A percentile compares a stretch with the other conserved stretches of the same genome.
phyloP scores from a whole-genome alignment of 2,329 filamentous ascomycete genomes.

The Leptodontidium sp. region DNA sequence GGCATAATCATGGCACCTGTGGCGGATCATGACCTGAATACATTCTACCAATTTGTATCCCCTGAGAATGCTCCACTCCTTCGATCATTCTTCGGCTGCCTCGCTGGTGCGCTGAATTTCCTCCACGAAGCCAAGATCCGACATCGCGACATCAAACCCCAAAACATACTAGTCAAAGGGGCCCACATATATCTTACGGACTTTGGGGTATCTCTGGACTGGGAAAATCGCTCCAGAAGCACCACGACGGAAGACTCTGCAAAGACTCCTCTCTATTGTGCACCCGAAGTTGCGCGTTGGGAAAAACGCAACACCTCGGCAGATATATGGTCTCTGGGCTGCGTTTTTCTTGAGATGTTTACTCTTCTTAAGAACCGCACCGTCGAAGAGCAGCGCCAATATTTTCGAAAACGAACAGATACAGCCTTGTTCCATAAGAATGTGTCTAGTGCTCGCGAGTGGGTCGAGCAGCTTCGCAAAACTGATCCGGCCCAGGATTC shows the following conservation, averaged over 20 bases:
- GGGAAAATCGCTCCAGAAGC: conserved; percentile 30
- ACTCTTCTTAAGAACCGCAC: conserved; percentile 29
- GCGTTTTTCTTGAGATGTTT: conserved; percentile 37
- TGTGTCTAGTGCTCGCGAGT: neutral
- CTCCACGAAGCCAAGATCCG: conserved; percentile 29
- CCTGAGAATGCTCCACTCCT: conserved; percentile 26
- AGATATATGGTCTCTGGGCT: conserved; percentile 39
- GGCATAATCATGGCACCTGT: conserved; percentile 37
- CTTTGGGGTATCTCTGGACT: conserved; percentile 42
- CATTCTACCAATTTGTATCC: conserved; percentile 24
- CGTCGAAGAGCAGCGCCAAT: conserved; percentile 11
- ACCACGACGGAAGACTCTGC: conserved; percentile 30
- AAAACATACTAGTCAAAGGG: conserved; percentile 31
- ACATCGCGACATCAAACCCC: conserved; percentile 20
- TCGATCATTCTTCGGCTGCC: conserved; percentile 43
- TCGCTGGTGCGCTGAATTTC: conserved; percentile 34
- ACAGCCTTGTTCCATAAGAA: conserved; percentile 22
- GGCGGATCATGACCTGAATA: conserved; percentile 38
- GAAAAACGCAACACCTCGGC: conserved; percentile 21
- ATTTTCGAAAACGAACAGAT: conserved; percentile 16
- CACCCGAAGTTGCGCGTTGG: conserved; percentile 28
- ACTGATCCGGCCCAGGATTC: neutral
- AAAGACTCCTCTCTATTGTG: conserved; percentile 27
- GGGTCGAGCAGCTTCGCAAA: conserved; percentile 16
- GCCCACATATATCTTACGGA: conserved; percentile 25